Percentiles rank a stretch among this genome's conserved stretches.
Evolutionary conservation across 2,329 filamentous ascomycete genomes (phyloP).

Genomic region (Epichloe coenophiala): DNA sequence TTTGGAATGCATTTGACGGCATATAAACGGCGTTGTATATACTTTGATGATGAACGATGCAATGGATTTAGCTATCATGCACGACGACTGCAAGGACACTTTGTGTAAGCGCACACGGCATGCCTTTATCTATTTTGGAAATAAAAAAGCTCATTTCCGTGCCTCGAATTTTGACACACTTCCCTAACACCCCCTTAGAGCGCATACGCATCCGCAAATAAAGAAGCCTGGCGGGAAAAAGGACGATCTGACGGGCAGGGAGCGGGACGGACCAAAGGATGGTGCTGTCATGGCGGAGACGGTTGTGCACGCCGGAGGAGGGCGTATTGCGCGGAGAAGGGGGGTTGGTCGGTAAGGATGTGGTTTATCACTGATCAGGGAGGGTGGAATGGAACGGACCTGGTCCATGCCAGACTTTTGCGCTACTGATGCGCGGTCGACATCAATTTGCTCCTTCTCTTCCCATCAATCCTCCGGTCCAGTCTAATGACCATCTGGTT

Average conservation of each 20-base stretch:
- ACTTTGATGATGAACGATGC: not conserved
- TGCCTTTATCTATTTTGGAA: not conserved
- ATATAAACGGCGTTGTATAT: not conserved
- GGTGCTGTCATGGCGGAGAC: not conserved
- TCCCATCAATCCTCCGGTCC: no score
- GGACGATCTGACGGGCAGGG: not conserved
- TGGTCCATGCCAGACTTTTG: no score
- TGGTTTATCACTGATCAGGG: not conserved
- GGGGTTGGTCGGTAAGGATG: no score
- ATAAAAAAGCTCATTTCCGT: conserved; percentile 9
- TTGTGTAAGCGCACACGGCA: not conserved
- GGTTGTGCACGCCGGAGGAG: not conserved
- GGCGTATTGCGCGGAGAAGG: no score
- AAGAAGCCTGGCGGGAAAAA: not conserved
- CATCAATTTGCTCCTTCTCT: no score
- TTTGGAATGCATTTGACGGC: not conserved
- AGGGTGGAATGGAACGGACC: not conserved
- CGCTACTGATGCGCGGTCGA: no score
- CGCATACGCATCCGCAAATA: conserved; percentile 10
- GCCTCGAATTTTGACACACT: conserved; percentile 7
- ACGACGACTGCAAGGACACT: not conserved
- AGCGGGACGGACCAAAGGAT: not conserved
- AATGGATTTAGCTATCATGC: not conserved
- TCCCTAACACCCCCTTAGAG: conserved; percentile 11
- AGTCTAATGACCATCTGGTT: no score